Evolutionary conservation across 129 eudicot genomes (phyloP).

Genomic region (Chrysanthemum seticuspe): DNA sequence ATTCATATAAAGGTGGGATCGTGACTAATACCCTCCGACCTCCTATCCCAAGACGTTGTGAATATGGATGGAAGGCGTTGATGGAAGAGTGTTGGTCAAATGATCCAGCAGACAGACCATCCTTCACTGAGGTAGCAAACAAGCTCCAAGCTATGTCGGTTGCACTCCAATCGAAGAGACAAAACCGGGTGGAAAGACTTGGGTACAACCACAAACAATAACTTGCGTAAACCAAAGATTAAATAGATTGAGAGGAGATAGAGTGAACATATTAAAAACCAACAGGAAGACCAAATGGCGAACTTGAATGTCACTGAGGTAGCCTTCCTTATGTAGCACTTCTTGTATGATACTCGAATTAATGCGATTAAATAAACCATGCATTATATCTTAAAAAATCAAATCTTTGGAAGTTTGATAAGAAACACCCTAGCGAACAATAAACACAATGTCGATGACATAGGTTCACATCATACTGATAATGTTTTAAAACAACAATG

Average conservation of each 20-base stretch:
- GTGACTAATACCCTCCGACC: slow-evolving; percentile 66
- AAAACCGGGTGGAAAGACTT: slow-evolving; percentile 29
- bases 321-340: slow-evolving; percentile 21
- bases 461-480: slow-evolving; percentile 3
- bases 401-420: background rate
- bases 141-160: slow-evolving; percentile 49
- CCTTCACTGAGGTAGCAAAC: slow-evolving; percentile 66
- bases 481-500: background rate
- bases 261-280: background rate
- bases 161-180: slow-evolving; percentile 33
- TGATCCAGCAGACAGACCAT: slow-evolving; percentile 60
- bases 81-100: slow-evolving; percentile 92
- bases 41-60: slow-evolving; percentile 55
- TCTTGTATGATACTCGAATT: slow-evolving; percentile 18
- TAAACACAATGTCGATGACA: background rate
- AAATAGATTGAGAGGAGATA: slow-evolving; percentile 4
- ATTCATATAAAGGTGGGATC: slow-evolving; percentile 57
- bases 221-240: slow-evolving; percentile 3
- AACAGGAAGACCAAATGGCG: background rate
- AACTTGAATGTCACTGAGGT: background rate
- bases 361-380: background rate
- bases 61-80: slow-evolving; percentile 60
- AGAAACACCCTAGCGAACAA: background rate
- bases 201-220: slow-evolving; percentile 21
- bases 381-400: background rate